phyloP scores from a whole-genome alignment of 2,329 filamentous ascomycete genomes.

The Ophiostoma montium region DNA sequence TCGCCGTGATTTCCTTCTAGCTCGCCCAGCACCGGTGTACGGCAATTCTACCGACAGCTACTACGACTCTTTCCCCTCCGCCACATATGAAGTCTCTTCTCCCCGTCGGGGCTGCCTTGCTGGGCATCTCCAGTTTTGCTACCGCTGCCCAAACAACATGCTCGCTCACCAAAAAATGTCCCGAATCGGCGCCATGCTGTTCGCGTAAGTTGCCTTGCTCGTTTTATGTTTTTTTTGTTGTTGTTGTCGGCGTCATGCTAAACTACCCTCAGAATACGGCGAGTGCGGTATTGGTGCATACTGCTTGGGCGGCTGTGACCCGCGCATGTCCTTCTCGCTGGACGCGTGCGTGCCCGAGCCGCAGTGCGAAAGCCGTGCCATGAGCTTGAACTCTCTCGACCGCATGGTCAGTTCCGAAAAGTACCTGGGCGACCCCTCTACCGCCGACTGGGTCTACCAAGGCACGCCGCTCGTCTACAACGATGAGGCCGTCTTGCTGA shows the following conservation, averaged over 20 bases:
- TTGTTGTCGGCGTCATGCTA: not conserved
- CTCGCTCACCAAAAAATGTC: slow-evolving; percentile 46
- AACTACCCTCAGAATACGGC: slow-evolving; percentile 55
- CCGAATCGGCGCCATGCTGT: slow-evolving; percentile 59
- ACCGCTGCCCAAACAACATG: slow-evolving; percentile 26
- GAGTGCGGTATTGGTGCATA: slow-evolving; percentile 87
- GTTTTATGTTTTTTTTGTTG: not conserved
- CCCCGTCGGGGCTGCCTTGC: slow-evolving; percentile 22
- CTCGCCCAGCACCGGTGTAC: too few relatives aligned
- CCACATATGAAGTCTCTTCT: slow-evolving; percentile 18
- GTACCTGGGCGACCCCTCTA: slow-evolving; percentile 72
- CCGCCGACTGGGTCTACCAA: slow-evolving; percentile 77
- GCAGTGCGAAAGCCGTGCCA: slow-evolving; percentile 60
- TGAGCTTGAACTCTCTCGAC: slow-evolving; percentile 60
- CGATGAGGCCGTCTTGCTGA: slow-evolving; percentile 57
- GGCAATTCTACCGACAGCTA: too few relatives aligned
- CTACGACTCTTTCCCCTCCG: not conserved
- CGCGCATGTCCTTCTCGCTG: slow-evolving; percentile 66
- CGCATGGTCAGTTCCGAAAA: slow-evolving; percentile 56
- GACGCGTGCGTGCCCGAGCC: slow-evolving; percentile 77
- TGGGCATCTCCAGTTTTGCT: slow-evolving; percentile 21
- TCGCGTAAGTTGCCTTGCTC: slow-evolving; percentile 46
- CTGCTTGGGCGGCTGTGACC: slow-evolving; percentile 92
- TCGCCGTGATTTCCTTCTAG: too few relatives aligned
- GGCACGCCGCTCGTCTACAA: slow-evolving; percentile 58